Evolutionary conservation across 2,329 filamentous ascomycete species (phyloP), one percentile per base, ranked within the genome.

Genomic region (Xylaria multiplex): DNA sequence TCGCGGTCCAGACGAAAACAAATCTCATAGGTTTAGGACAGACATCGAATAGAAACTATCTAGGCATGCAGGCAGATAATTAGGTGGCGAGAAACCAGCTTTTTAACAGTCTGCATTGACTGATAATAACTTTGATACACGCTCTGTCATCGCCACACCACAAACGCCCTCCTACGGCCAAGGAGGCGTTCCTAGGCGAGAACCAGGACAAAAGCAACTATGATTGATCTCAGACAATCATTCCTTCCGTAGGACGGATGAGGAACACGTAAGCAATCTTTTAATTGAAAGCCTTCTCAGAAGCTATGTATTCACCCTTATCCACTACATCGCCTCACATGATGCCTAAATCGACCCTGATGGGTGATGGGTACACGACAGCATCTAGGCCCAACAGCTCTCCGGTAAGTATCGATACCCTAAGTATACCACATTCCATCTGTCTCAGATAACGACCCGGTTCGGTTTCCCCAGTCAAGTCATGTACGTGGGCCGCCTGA

Each of bases 351-450:
- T 45, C 42, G 43, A 42, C 48, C 22, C 57, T 24, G 52, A 58
- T 30, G 53, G 58, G 58, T 52, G 52, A 58, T 30, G 53, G 58
- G 63, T 52, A 54, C 53, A 62, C 63, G 22, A 24, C 63, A 65
- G 63, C 63, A 48, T 45, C 54, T 22, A 50, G 40, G 53, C 53
- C 37, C 19, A 43, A 57, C 27, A n/a, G 46, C 16, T n/a, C 42
- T 22, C 32, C 42, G 59, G 22, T 16, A 55, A 59, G 50, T 59
- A 50, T 52, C 56, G 62, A 45, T 56, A 64, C 56, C 48, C 48
- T 42, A 43, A 43, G 24, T 24, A 27, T 35, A 64, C 59, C 32
- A 32, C 42, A n/a, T 42, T 6, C 55, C 37, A n/a, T 52, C 22
- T 24, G 42, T 48, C 50, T 55, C 30, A 62, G 50, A 49, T 49